These are phyloP conservation scores for Dothideomycetes sp. DNA, from an alignment of 2,329 filamentous ascomycete genomes.

Conservation along the genomic window DNA sequence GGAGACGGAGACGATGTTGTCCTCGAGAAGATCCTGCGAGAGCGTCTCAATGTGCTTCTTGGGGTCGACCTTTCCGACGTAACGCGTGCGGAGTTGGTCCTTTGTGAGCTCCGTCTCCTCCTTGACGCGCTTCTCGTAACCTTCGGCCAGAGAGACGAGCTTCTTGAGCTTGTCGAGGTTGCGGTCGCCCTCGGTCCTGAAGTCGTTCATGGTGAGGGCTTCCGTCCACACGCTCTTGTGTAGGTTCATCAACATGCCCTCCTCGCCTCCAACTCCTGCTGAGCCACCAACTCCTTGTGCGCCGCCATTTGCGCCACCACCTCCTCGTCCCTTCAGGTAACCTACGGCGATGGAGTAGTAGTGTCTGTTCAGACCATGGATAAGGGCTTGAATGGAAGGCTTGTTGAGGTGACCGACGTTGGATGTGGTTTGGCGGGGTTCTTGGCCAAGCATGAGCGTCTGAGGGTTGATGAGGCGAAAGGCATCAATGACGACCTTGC, in stretches of 20 bases:
- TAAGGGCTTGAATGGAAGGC: slow-evolving; percentile 97
- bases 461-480: slow-evolving; percentile 98
- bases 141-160: slow-evolving; percentile 80
- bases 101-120: slow-evolving; percentile 96
- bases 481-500: slow-evolving; percentile 97
- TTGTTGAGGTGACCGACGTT: slow-evolving; percentile 98
- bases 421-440: slow-evolving; percentile 93
- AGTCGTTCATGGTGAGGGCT: slow-evolving; percentile 92
- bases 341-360: slow-evolving; percentile 99
- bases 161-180: slow-evolving; percentile 84
- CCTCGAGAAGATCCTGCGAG: slow-evolving; percentile 91
- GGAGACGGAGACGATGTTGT: slow-evolving; percentile 98
- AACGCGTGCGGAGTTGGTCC: slow-evolving; percentile 96
- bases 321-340: slow-evolving; percentile 60
- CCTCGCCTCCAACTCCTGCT: slow-evolving; percentile 53
- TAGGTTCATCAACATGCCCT: slow-evolving; percentile 99
- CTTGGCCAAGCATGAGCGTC: slow-evolving; percentile 93
- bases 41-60: slow-evolving; percentile 99
- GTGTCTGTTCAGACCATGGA: slow-evolving; percentile 94
- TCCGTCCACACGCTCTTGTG: slow-evolving; percentile 99
- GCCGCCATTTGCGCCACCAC: slow-evolving; percentile 4
- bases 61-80: slow-evolving; percentile 95
- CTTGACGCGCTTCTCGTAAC: slow-evolving; percentile 97
- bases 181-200: slow-evolving; percentile 68
- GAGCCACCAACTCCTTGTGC: slow-evolving; percentile 3